A percentile compares a stretch with the other conserved stretches of the same genome.
phyloP scores from a whole-genome alignment of 2,329 filamentous ascomycete genomes.

The Albophoma yamanashiensis region DNA sequence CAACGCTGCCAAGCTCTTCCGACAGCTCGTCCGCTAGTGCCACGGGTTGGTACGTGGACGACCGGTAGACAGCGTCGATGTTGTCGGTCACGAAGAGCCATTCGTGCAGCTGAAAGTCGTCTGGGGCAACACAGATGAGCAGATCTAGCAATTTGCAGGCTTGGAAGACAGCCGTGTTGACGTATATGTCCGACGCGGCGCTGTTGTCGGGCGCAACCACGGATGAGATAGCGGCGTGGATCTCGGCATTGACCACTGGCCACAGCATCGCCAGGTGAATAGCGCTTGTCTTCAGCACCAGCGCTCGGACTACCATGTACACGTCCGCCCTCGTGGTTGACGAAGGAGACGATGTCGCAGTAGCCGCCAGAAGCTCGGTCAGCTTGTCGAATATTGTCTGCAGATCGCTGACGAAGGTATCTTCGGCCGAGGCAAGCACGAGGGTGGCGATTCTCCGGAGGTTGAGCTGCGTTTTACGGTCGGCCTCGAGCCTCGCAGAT shows the following conservation, averaged over 20 bases:
- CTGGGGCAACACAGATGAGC: constrained; percentile 74
- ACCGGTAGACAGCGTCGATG: constrained; percentile 86
- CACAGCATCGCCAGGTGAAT: constrained; percentile 77
- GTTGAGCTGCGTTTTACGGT: constrained; percentile 84
- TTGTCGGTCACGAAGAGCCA: constrained; percentile 98
- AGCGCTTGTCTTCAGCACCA: constrained; percentile 68
- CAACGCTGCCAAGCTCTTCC: constrained; percentile 53
- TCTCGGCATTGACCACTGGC: constrained; percentile 80
- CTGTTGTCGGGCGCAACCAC: constrained; percentile 58
- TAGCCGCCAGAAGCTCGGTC: constrained; percentile 76
- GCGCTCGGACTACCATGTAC: constrained; percentile 75
- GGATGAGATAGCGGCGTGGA: constrained; percentile 70
- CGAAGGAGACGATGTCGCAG: constrained; percentile 81
- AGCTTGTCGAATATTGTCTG: constrained; percentile 68
- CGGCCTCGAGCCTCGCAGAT: constrained; percentile 86
- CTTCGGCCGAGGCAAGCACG: constrained; percentile 63
- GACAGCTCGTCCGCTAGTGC: constrained; percentile 79
- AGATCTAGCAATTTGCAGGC: constrained; percentile 89
- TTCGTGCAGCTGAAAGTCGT: constrained; percentile 96
- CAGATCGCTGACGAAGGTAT: constrained; percentile 72
- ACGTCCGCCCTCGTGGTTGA: constrained; percentile 81
- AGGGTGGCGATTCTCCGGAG: constrained; percentile 73
- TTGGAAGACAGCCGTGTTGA: constrained; percentile 68
- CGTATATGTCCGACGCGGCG: constrained; percentile 59
- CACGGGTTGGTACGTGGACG: constrained; percentile 54